Evolutionary conservation across 768 basidiomycete species (phyloP), one percentile per base, ranked within the genome.

Genomic region (Mycena capillaripes): DNA sequence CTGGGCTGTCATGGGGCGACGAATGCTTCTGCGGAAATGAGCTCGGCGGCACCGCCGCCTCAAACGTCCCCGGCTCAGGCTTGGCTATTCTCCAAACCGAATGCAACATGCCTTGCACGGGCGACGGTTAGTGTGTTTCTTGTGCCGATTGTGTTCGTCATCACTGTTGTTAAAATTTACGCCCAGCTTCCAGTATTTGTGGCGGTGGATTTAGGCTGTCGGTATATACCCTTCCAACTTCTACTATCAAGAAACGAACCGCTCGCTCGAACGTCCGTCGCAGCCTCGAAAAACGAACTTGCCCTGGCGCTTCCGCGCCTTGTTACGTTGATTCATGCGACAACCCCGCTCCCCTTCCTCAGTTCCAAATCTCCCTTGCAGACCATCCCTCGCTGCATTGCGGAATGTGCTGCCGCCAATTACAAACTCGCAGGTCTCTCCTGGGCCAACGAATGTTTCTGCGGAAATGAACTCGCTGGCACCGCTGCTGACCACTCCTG

Each of bases 241-340:
- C 36, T 59, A 16, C 57, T 25, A 36, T 58, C 34, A 38, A 58
- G 56, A 59, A 59, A 59, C 57, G 17, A 40, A 59, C 57, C 34
- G 57, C 36, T 40, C 57, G 57, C 57, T 40, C 36, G 57, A 25
- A 38, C 57, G n/a, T 59, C 36, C 57, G 57, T 59, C 57, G 36
- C 57, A 59, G 57, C 57, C 57, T 59, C 57, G 57, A 59, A 25
- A 59, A 59, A 59, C 57, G 57, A 59, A 59, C 57, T 27, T 59
- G 57, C 57, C 57, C 57, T 40, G 38, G 57, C 36, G 57, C 57
- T 30, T 36, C 57, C 57, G 57, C 57, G 57, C 57, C 57, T 59
- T 59, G 57, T 40, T 59, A 59, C 57, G 57, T 59, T 40, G 57
- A 59, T 59, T 59, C 57, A 59, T 59, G 57, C 57, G 57, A 59